These are phyloP conservation scores for Pseudogymnoascus sp. DNA, from an alignment of 2,329 filamentous ascomycete species.

Conservation along the genomic window DNA sequence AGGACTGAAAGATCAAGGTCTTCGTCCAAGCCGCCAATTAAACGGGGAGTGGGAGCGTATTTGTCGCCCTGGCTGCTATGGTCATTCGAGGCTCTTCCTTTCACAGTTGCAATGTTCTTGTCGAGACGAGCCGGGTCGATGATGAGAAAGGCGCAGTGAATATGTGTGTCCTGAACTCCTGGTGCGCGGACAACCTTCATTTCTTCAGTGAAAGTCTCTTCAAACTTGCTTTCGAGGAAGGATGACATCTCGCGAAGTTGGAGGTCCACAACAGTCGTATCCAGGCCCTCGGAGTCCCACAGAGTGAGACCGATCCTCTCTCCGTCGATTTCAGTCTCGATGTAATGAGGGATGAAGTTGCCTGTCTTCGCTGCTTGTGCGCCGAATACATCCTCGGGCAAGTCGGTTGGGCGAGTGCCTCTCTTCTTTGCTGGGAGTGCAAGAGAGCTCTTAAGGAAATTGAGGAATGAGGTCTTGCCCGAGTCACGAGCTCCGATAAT, in stretches of 20 bases:
- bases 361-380: slow-evolving; percentile 31
- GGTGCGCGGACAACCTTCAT: slow-evolving; percentile 94
- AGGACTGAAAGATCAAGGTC: slow-evolving; percentile 86
- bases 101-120: slow-evolving; percentile 63
- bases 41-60: slow-evolving; percentile 33
- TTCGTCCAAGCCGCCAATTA: slow-evolving; percentile 68
- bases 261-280: slow-evolving; percentile 90
- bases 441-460: slow-evolving; percentile 83
- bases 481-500: slow-evolving; percentile 80
- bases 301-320: slow-evolving; percentile 88
- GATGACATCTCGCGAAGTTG: slow-evolving; percentile 84
- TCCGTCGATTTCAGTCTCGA: slow-evolving; percentile 89
- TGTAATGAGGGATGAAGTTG: slow-evolving; percentile 78
- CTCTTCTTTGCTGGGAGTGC: slow-evolving; percentile 76
- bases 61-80: slow-evolving; percentile 40
- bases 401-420: slow-evolving; percentile 27
- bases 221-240: slow-evolving; percentile 96
- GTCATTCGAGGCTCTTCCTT: slow-evolving; percentile 44
- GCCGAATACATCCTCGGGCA: slow-evolving; percentile 46
- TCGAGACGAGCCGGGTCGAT: slow-evolving; percentile 83
- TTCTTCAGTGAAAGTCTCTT: slow-evolving; percentile 94
- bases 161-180: slow-evolving; percentile 89
- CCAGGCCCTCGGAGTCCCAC: slow-evolving; percentile 92
- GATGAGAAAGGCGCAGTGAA: slow-evolving; percentile 89
- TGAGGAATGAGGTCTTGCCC: slow-evolving; percentile 94